Evolutionary conservation across 352 stramenopile species (phyloP).

Genomic region (Globisporangium viniferum): DNA sequence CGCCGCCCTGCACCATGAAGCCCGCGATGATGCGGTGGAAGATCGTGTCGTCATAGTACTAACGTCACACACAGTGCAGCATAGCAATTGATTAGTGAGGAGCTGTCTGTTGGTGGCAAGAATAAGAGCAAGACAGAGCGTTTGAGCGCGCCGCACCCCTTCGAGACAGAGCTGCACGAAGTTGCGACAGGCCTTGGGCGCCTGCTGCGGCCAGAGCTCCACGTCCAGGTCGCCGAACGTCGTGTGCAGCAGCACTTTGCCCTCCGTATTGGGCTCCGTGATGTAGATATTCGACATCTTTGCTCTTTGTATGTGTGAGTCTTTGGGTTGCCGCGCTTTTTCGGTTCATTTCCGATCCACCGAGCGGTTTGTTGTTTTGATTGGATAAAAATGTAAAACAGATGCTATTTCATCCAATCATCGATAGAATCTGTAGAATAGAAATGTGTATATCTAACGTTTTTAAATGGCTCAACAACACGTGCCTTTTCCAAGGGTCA

Average conservation of each 20-base stretch:
- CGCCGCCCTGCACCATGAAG: constrained; percentile 96
- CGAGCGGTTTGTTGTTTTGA: background rate
- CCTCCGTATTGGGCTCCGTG: constrained; percentile 94
- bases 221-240: constrained; percentile 97
- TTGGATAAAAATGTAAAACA: background rate
- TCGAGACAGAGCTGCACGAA: constrained; percentile 92
- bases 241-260: constrained; percentile 96
- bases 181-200: constrained; percentile 92
- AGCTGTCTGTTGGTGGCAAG: background rate
- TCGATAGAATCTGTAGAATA: background rate
- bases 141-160: constrained; percentile 28
- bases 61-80: constrained; percentile 5
- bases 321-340: background rate
- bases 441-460: background rate
- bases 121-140: background rate
- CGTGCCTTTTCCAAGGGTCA: background rate
- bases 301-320: background rate
- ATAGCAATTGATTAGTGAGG: constrained; percentile 4
- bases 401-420: background rate
- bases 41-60: constrained; percentile 95
- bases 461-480: background rate
- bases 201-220: constrained; percentile 96
- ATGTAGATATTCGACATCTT: constrained; percentile 97
- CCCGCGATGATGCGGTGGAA: constrained; percentile 95
- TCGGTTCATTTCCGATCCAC: background rate